These are phyloP conservation scores for Sarocladium strictum DNA, from an alignment of 2,329 filamentous ascomycete species.

Conservation along the genomic window DNA sequence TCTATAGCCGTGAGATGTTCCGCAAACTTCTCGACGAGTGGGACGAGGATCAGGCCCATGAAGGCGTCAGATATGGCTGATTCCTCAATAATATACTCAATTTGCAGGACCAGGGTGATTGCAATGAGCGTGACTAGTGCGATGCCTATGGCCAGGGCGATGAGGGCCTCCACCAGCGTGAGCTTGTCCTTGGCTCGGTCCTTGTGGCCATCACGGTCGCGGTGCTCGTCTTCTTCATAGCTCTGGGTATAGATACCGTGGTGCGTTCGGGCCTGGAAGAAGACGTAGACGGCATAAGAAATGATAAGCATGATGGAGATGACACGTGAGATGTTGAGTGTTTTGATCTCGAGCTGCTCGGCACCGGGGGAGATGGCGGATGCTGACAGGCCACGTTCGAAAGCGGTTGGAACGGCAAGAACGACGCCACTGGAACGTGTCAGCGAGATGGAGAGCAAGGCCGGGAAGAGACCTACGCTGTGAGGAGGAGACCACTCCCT, in stretches of 20 bases:
- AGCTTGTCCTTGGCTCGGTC: constrained; percentile 60
- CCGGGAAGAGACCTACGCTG: constrained; percentile 53
- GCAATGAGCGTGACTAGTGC: constrained; percentile 68
- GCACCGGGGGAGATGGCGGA: constrained; percentile 16
- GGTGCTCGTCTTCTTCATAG: constrained; percentile 63
- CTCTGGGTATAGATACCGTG: constrained; percentile 72
- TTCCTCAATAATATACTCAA: constrained; percentile 49
- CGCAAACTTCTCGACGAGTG: constrained; percentile 79
- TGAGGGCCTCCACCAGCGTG: constrained; percentile 65
- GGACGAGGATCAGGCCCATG: constrained; percentile 69
- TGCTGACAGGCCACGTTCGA: constrained; percentile 39
- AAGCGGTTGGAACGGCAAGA: constrained; percentile 45
- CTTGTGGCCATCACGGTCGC: constrained; percentile 57
- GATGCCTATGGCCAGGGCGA: constrained; percentile 59
- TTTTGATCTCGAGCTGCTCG: constrained; percentile 41
- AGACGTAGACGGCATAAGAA: constrained; percentile 61
- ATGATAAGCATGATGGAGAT: constrained; percentile 65
- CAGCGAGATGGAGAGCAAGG: constrained; percentile 21
- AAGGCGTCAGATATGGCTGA: constrained; percentile 45
- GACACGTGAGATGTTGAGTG: constrained; percentile 62
- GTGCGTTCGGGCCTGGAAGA: constrained; percentile 72
- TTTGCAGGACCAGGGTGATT: constrained; percentile 67
- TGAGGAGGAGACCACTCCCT: constrained; percentile 69
- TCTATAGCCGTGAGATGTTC: constrained; percentile 81
- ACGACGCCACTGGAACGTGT: constrained; percentile 24